These are phyloP conservation scores for Pseudevernia furfuracea DNA, from an alignment of 495 filamentous ascomycete species.

Conservation along the genomic window DNA sequence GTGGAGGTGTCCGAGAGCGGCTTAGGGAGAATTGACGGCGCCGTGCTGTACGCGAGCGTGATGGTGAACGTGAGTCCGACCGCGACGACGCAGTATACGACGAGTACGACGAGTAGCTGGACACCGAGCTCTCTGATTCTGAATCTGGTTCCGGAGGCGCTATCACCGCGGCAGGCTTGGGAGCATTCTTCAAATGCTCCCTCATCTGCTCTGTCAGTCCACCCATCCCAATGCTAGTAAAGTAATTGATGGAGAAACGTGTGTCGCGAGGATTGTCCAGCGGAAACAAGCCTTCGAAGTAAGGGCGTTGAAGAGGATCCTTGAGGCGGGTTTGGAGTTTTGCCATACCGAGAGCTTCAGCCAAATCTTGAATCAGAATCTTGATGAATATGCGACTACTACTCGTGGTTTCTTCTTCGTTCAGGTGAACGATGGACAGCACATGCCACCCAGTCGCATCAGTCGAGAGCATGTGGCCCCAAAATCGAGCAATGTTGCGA, in stretches of 20 bases:
- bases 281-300: constrained; percentile 84
- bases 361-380: constrained; percentile 89
- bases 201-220: constrained; percentile 91
- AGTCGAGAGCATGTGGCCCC: constrained; percentile 78
- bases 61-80: constrained; percentile 32
- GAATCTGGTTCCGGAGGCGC: constrained; percentile 44
- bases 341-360: constrained; percentile 74
- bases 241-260: constrained; percentile 98
- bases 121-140: constrained; percentile 49
- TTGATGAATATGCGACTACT: constrained; percentile 96
- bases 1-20: constrained; percentile 19
- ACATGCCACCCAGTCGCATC: constrained; percentile 92
- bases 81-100: constrained; percentile 42
- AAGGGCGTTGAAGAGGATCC: constrained; percentile 69
- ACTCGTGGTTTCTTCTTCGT: constrained; percentile 93
- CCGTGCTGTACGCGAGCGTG: constrained; percentile 25
- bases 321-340: constrained; percentile 67
- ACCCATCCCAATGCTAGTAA: constrained; percentile 95
- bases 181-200: constrained; percentile 75
- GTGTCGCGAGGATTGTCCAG: constrained; percentile 77
- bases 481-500: constrained; percentile 90
- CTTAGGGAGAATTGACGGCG: constrained; percentile 19
- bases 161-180: constrained; percentile 67
- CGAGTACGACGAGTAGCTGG: constrained; percentile 60
- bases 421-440: constrained; percentile 74